Evolutionary conservation across 140 eudicot species (phyloP), one percentile per base, ranked within the genome.

Genomic region (Bidens hawaiensis): DNA sequence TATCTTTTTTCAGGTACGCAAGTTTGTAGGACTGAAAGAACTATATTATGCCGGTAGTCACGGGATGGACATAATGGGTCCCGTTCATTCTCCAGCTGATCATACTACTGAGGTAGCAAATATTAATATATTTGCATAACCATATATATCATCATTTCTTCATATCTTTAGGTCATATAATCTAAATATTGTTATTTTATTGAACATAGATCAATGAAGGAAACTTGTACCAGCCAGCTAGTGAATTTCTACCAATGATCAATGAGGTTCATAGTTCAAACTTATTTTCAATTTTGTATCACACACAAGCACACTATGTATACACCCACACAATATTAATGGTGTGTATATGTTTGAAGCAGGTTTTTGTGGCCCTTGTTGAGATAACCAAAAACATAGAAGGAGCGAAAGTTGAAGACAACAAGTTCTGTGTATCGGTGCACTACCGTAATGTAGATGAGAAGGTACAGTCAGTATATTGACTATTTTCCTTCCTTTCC

Each of bases 41-140:
- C 95, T 90, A n/a, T n/a, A n/a, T n/a, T n/a, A n/a, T n/a, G n/a
- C n/a, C 22, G 97, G 97, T 49, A 90, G 97, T 73, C 97, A 90
- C 69, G 97, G 97, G 38, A 87, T 90, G 97, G 97, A 90, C 73
- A 90, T 90, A 21, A 79, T 82, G 85, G 84, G 86, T 46, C 97
- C 97, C 16, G 81, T 76, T 71, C 73, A 61, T 14, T 72, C 89
- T 50, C 34, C 81, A 36, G 52, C 58, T 57, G 82, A 67, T 63
- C 67, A 58, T 64, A 62, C 67, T 60, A 48, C 58, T 61, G 86
- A 84, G 86, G 94, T 86, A 64, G 23, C 52, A 59, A 52, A 21
- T 16, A 8, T 4, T 5, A 40, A 1, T 26, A 8, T 6, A 26
- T 46, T 51, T 14, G 31, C 26, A 38, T 10, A 21, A 26, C 30